Evolutionary conservation across 352 stramenopile species (phyloP), one percentile per base, ranked within the genome.

Genomic region (Pythium dissimile): DNA sequence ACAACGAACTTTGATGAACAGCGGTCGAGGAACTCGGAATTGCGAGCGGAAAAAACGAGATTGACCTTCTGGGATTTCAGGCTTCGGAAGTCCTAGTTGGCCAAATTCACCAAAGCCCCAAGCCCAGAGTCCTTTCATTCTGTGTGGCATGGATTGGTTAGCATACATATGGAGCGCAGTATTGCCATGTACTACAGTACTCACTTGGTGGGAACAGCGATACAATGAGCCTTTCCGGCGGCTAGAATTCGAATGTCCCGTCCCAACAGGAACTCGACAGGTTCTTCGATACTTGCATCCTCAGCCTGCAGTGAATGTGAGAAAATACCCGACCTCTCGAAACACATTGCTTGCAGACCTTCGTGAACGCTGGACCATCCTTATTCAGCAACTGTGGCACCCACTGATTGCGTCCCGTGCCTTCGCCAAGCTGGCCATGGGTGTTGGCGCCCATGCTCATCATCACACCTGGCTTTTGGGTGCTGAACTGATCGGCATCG

Each of bases 31-130:
- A 15, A 90, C 72, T 23, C 83, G 83, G 39, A 90, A 92, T 55
- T 89, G 81, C 13, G 72, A 81, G 42, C 83, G 78, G 47, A 92
- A 92, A 46, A 92, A 92, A 48, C 86, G 87, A 5, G 83, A 92
- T 34, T 89, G 78, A 6, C 71, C 75, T 1, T 78, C 34, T 50
- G 62, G 59, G 9, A 68, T 60, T 8, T 62, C 43, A 16, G 83
- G 80, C 64, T 88, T 88, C 3, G 69, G 69, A 37, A 89, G 80
- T 24, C 83, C 83, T 2, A 92, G 43, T 69, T 92, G 83, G 71
- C 73, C 77, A 15, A 66, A 63, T 48, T 92, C 78, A 27, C 83
- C 83, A 41, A 79, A 86, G 8, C 83, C 83, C 83, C 83, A 92
- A 11, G 75, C 85, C 83, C 83, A 92, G 10, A 89, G 51, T 11